Evolutionary conservation across 2,329 filamentous ascomycete genomes (phyloP).

Genomic region (Metarhizium guizhouense): DNA sequence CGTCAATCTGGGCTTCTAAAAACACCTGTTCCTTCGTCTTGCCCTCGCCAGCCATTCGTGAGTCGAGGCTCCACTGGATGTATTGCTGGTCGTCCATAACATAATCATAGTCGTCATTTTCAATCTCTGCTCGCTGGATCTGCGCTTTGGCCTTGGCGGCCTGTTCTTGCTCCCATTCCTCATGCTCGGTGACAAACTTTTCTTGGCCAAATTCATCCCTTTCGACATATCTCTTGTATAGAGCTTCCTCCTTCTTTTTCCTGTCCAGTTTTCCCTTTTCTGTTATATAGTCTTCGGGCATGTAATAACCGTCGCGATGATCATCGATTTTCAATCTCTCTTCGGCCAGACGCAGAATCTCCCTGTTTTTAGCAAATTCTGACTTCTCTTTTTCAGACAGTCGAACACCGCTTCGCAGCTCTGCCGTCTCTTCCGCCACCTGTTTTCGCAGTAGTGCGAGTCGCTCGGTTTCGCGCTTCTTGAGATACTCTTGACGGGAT

Average conservation of each 20-base stretch:
- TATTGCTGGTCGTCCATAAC: conserved; percentile 86
- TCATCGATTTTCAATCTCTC: conserved; percentile 84
- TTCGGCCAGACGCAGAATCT: conserved; percentile 73
- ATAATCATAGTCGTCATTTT: conserved; percentile 82
- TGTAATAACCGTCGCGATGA: conserved; percentile 80
- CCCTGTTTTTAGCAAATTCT: conserved; percentile 82
- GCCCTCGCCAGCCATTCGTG: conserved; percentile 61
- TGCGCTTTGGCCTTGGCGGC: conserved; percentile 80
- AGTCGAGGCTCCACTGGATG: conserved; percentile 75
- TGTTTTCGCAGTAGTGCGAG: conserved; percentile 81
- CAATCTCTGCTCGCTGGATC: conserved; percentile 63
- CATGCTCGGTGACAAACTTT: conserved; percentile 83
- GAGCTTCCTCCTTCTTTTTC: conserved; percentile 78
- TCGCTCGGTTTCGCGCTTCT: conserved; percentile 82
- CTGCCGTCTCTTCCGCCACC: conserved; percentile 78
- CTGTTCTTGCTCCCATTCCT: conserved; percentile 93
- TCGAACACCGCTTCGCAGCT: conserved; percentile 65
- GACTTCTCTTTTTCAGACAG: conserved; percentile 73
- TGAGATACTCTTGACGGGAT: conserved; percentile 85
- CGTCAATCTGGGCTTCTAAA: conserved; percentile 73
- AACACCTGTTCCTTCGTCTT: conserved; percentile 69
- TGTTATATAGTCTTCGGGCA: conserved; percentile 93
- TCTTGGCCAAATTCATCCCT: conserved; percentile 81
- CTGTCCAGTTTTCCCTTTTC: conserved; percentile 84
- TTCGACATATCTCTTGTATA: conserved; percentile 87